Evolutionary conservation across 192 early-diverging fungal species (phyloP).

Genomic region (Phycomyces blakesleeanus): DNA sequence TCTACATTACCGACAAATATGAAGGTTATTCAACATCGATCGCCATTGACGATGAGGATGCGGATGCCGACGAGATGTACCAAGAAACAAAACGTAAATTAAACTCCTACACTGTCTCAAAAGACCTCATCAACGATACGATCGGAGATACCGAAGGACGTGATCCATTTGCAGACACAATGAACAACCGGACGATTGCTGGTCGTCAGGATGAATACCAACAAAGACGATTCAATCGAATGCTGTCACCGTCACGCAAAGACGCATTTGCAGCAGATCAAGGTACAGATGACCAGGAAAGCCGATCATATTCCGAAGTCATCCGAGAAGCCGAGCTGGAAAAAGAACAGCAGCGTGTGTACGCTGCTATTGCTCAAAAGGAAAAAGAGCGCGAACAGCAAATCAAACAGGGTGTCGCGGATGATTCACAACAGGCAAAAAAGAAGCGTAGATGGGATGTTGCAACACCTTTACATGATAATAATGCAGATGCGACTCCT

Average conservation of each 20-base stretch:
- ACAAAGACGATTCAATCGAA: conserved; percentile 69
- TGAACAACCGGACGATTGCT: conserved; percentile 56
- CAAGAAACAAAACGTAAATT: conserved; percentile 50
- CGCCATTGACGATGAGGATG: conserved; percentile 52
- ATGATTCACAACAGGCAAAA: conserved; percentile 19
- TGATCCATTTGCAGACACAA: conserved; percentile 63
- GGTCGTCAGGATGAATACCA: conserved; percentile 89
- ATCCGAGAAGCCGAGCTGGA: conserved; percentile 86
- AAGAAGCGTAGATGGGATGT: conserved; percentile 84
- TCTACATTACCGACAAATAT: conserved; percentile 67
- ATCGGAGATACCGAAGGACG: conserved; percentile 46
- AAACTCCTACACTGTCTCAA: conserved; percentile 76
- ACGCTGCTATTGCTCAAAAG: conserved; percentile 68
- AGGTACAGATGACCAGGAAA: conserved; percentile 38
- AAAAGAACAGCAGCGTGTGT: conserved; percentile 70
- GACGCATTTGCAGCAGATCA: conserved; percentile 67
- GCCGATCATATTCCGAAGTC: conserved; percentile 77
- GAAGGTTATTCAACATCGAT: conserved; percentile 69
- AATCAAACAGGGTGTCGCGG: conserved; percentile 30
- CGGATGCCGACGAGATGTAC: conserved; percentile 34
- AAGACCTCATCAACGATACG: conserved; percentile 69
- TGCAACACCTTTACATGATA: conserved; percentile 48
- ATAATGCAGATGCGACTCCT: conserved; percentile 43
- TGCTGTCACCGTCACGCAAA: conserved; percentile 75
- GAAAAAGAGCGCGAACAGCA: conserved; percentile 53